Percentiles rank a stretch among this genome's conserved stretches.
These are phyloP conservation scores for Halophytophthora batemanensis DNA, from an alignment of 352 stramenopile species.

Conservation along the genomic window DNA sequence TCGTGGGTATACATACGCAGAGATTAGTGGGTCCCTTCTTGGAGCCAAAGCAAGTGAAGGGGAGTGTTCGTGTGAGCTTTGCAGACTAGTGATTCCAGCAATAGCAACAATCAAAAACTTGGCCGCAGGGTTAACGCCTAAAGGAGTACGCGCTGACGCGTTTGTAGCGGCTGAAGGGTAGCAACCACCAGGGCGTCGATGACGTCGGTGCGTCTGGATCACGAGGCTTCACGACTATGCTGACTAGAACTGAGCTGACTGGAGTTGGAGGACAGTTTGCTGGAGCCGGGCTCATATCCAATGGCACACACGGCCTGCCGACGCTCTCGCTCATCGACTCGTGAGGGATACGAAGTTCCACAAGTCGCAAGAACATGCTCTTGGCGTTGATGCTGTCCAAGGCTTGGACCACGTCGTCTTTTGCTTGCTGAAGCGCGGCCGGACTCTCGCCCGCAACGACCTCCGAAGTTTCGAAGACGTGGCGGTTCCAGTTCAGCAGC, in stretches of 20 bases:
- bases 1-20: slow-evolving; percentile 33
- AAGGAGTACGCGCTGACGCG: slow-evolving; percentile 39
- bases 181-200: slow-evolving; percentile 20
- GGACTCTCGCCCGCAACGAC: slow-evolving; percentile 5
- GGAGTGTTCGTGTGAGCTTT: slow-evolving; percentile 26
- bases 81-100: not conserved
- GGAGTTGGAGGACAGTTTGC: not conserved
- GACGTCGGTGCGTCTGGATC: slow-evolving; percentile 2
- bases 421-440: slow-evolving; percentile 14
- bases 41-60: slow-evolving; percentile 26
- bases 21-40: slow-evolving; percentile 13
- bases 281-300: too few relatives aligned
- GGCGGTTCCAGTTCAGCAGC: slow-evolving; percentile 72
- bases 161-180: slow-evolving; percentile 20
- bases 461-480: slow-evolving; percentile 53
- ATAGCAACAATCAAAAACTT: too few relatives aligned
- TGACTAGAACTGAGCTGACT: not conserved
- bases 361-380: slow-evolving; percentile 24
- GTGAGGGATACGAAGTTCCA: slow-evolving; percentile 10
- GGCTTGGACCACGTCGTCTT: slow-evolving; percentile 31
- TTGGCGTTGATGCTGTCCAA: slow-evolving; percentile 27
- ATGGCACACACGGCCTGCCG: not conserved
- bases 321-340: not conserved
- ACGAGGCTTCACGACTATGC: slow-evolving; percentile 12
- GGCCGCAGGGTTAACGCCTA: slow-evolving; percentile 7